Evolutionary conservation across 139 green algal species (phyloP).

Genomic region (Monoraphidium neglectum): DNA sequence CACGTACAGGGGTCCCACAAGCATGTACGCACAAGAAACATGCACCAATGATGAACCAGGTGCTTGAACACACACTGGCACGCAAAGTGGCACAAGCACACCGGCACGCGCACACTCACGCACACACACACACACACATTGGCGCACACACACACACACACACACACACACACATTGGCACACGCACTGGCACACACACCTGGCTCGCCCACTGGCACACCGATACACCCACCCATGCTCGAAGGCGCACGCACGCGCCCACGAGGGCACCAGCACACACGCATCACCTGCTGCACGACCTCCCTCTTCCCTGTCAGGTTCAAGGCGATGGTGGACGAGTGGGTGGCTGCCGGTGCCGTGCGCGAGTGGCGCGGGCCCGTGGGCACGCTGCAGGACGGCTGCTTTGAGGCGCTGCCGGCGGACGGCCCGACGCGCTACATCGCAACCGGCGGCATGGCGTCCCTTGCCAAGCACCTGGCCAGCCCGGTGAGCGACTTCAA

Average conservation of each 20-base stretch:
- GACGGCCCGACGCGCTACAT: conserved; percentile 45
- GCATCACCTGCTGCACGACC: neutral
- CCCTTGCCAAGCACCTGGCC: conserved; percentile 56
- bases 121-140: neutral
- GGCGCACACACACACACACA: neutral
- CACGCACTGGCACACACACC: neutral
- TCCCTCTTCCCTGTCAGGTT: too few relatives aligned
- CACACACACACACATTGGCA: neutral
- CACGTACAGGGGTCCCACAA: neutral
- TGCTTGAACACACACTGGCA: neutral
- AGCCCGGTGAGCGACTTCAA: neutral
- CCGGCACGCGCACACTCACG: neutral
- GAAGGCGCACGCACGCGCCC: neutral
- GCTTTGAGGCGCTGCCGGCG: conserved; percentile 38
- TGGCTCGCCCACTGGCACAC: neutral
- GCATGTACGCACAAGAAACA: neutral
- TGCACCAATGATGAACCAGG: neutral
- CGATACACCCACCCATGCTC: neutral
- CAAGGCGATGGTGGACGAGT: conserved; percentile 46
- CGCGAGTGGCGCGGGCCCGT: conserved; percentile 57
- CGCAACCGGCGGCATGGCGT: conserved; percentile 54
- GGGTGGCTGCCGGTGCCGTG: conserved; percentile 47
- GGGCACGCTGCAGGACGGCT: conserved; percentile 29
- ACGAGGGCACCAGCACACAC: neutral
- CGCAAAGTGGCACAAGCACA: neutral